Base-by-base conservation (phyloP, 495 filamentous ascomycete species). In the Penicillium paradoxum region DNA sequence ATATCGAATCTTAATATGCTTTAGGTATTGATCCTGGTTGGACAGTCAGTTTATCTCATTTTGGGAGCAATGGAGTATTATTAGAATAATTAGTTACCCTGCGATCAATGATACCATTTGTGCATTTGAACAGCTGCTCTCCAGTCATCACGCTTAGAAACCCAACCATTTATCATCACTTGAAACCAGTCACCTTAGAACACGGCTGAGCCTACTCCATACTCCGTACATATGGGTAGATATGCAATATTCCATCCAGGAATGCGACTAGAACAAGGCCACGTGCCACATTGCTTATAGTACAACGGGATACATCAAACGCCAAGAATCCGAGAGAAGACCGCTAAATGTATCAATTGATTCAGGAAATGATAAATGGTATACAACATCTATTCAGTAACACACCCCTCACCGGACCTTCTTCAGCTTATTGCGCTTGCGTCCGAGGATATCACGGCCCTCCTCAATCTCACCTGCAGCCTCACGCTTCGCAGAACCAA, bases 381-480 rank as follows among this genome's bases (percentile, higher is more conserved):
- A 37, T 36, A 19, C 19, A 49, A 19, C 45, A 48, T 19, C 21
- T 27, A 25, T 27, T 19, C 22, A 38, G 27, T 24, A 17, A 27
- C 1, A 17, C 13, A 22, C 13, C 25, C 38, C 50, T 67, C 54
- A 76, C 52, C 72, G 64, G 21, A 73, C 67, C 60, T 75, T 75
- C 62, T 75, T 75, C 56, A 77, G 55, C 61, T 71, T 76, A 49
- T 75, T 73, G 33, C 66, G 61, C 61, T 72, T 74, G 17, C 72
- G 59, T 24, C 74, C 74, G 47, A 75, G 48, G n/a, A 96, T 88
- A 68, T 97, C 91, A 58, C 86, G 83, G 4, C 87, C 85, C 72
- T 97, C 92, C 58, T 96, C 93, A 66, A 97, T 88, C 70, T 92
- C 88, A 49, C 96, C 68, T 63, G 87, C 58, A 3, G 91, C 95